Conservation (phyloP, 2,329 filamentous ascomycete genomes). For the Alternaria angustiovoidea region DNA sequence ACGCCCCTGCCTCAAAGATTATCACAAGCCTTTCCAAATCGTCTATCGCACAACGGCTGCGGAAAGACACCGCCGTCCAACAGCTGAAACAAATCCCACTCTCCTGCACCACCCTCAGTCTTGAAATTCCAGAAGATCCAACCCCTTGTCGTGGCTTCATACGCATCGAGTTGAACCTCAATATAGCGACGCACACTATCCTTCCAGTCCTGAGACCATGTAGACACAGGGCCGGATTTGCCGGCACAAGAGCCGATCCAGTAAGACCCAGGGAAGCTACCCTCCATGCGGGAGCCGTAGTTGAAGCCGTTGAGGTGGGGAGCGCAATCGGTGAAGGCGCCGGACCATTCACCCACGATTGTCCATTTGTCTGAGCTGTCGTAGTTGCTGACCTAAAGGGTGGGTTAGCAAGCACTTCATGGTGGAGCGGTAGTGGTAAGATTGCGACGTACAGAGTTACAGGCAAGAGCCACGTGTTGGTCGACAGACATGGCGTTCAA, state of each 20-base stretch:
- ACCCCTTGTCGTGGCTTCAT: slow-evolving; percentile 59
- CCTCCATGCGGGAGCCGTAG: slow-evolving; percentile 68
- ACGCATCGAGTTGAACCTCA: slow-evolving; percentile 63
- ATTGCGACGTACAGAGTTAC: slow-evolving; percentile 55
- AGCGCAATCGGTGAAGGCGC: slow-evolving; percentile 69
- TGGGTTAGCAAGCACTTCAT: neutral
- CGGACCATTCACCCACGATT: slow-evolving; percentile 73
- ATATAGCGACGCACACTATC: slow-evolving; percentile 60
- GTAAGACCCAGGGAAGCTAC: slow-evolving; percentile 58
- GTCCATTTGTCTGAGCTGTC: slow-evolving; percentile 67
- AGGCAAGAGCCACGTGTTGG: slow-evolving; percentile 65
- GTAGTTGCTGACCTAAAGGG: slow-evolving; percentile 49
- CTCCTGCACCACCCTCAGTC: slow-evolving; percentile 59
- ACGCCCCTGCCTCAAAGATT: slow-evolving; percentile 23
- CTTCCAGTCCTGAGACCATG: slow-evolving; percentile 57
- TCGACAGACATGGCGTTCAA: slow-evolving; percentile 59
- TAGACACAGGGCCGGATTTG: slow-evolving; percentile 58
- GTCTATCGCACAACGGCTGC: slow-evolving; percentile 38
- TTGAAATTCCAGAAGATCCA: slow-evolving; percentile 69
- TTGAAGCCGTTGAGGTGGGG: slow-evolving; percentile 54
- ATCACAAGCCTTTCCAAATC: slow-evolving; percentile 39
- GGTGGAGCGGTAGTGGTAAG: neutral
- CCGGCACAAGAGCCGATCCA: slow-evolving; percentile 63
- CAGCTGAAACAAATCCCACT: slow-evolving; percentile 62
- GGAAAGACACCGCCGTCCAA: slow-evolving; percentile 62